Base-by-base conservation (phyloP, 192 early-diverging fungal genomes). In the Borealophlyctis nickersoniae region DNA sequence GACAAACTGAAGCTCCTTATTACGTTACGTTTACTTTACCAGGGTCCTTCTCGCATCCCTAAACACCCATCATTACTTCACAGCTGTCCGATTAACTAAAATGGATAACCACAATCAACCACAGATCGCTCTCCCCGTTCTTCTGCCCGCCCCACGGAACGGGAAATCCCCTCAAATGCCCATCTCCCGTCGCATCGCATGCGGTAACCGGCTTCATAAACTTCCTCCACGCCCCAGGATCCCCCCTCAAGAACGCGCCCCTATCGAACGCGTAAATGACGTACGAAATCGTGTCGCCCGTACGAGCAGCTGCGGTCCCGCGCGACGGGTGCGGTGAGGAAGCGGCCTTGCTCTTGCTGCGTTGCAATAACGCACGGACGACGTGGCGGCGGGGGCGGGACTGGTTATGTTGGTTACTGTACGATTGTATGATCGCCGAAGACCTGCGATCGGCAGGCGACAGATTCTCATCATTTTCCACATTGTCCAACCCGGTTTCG, bases 101-200 rank as follows among this genome's bases (percentile, higher is more conserved):
- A 35, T 69, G 60, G 51, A 69, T 63, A 28, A 69, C 53, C 22
- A 63, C 67, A 1, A 69, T 27, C 2, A 49, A 52, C 67, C 67
- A 69, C 3, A 69, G 24, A 3, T 35, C 49, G 26, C 54, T 39
- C 7, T 1, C 27, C 30, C 1, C 26, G 5, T 69, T 33, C 30
- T 35, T n/a, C 35, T 29, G 23, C 33, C 52, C 22, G 29, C 26
- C 4, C 16, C n/a, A 31, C 26, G 62, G 53, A 39, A 66, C 48
- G 23, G 7, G 58, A 62, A 78, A 72, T 0, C 56, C 60, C 9
- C 56, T 33, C 24, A 70, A 50, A 56, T 56, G 65, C 0, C 77
- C 77, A 7, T 50, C 57, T 14, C 77, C 77, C 23, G 66, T 65
- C n/a, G 59, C 63, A 24, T 69, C 69, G 50, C 74, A 72, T 19